Conservation (phyloP, 2,329 filamentous ascomycete species). For the Hypoxylon sp. region DNA sequence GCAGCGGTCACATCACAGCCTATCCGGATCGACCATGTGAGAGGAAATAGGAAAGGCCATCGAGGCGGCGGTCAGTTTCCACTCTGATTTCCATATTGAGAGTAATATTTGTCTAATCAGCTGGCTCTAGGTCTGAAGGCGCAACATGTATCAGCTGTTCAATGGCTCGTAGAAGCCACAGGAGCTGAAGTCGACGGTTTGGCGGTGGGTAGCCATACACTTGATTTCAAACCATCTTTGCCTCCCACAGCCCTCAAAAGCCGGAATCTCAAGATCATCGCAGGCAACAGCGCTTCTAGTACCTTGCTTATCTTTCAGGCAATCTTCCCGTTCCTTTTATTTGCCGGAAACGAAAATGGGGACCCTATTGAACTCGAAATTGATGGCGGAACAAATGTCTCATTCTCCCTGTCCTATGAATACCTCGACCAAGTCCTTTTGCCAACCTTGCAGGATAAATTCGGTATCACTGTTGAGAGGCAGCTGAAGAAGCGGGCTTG, state of each 20-base stretch:
- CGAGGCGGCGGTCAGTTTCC: slow-evolving; percentile 53
- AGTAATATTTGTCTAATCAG: slow-evolving; percentile 28
- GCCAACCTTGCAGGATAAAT: slow-evolving; percentile 66
- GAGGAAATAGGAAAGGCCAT: slow-evolving; percentile 65
- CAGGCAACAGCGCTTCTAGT: slow-evolving; percentile 67
- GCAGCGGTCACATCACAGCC: slow-evolving; percentile 69
- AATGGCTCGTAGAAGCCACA: slow-evolving; percentile 68
- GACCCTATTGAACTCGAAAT: slow-evolving; percentile 66
- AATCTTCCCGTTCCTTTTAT: slow-evolving; percentile 71
- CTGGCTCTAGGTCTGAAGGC: slow-evolving; percentile 67
- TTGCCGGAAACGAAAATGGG: slow-evolving; percentile 62
- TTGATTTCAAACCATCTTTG: slow-evolving; percentile 63
- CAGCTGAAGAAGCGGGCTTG: slow-evolving; percentile 65
- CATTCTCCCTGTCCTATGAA: slow-evolving; percentile 71
- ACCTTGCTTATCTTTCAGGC: slow-evolving; percentile 72
- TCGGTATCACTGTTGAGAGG: slow-evolving; percentile 64
- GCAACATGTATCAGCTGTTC: slow-evolving; percentile 71
- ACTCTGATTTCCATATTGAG: slow-evolving; percentile 6
- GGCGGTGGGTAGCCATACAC: slow-evolving; percentile 64
- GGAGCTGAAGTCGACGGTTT: slow-evolving; percentile 67
- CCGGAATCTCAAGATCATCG: slow-evolving; percentile 65
- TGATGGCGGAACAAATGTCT: slow-evolving; percentile 72
- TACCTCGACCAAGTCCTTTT: slow-evolving; percentile 74
- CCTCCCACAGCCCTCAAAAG: slow-evolving; percentile 58
- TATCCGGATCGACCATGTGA: slow-evolving; percentile 68